Evolutionary conservation across 495 filamentous ascomycete genomes (phyloP).

Genomic region (Friedmanniomyces simplex): DNA sequence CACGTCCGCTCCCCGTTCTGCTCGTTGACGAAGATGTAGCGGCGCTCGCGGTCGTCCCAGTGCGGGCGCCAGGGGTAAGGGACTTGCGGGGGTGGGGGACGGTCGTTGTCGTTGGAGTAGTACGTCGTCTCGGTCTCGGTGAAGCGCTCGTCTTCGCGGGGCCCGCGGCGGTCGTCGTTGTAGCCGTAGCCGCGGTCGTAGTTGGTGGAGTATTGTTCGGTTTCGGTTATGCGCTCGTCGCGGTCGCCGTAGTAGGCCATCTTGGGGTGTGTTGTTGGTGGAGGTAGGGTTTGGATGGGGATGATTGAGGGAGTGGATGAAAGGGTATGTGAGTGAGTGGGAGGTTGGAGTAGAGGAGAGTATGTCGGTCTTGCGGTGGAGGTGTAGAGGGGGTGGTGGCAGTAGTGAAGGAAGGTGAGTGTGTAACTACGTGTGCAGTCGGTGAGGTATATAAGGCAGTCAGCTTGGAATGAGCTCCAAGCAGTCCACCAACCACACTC

Average conservation of each 20-base stretch:
- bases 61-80: constrained; percentile 49
- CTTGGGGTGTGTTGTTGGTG: not conserved
- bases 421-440: not conserved
- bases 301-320: not conserved
- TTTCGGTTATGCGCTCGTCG: constrained; percentile 9
- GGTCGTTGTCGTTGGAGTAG: constrained; percentile 5
- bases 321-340: no score
- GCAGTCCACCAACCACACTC: not conserved
- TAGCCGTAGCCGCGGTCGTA: constrained; percentile 9
- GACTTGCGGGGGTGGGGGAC: constrained; percentile 23
- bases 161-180: not conserved
- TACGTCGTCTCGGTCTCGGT: constrained; percentile 4
- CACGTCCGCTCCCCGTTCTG: constrained; percentile 51
- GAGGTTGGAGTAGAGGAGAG: no score
- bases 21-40: constrained; percentile 52
- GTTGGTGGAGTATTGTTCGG: constrained; percentile 3
- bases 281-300: not conserved
- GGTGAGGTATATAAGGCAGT: not conserved
- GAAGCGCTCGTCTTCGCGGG: constrained; percentile 10
- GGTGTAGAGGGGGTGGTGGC: not conserved
- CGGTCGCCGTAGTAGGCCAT: constrained; percentile 4
- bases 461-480: not conserved
- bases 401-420: not conserved
- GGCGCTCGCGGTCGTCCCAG: constrained; percentile 47
- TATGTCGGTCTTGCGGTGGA: no score